Percentiles rank a stretch among this genome's conserved stretches.
Conservation (phyloP, 371 early-diverging fungal species). For the Apophysomyces trapeziformis region DNA sequence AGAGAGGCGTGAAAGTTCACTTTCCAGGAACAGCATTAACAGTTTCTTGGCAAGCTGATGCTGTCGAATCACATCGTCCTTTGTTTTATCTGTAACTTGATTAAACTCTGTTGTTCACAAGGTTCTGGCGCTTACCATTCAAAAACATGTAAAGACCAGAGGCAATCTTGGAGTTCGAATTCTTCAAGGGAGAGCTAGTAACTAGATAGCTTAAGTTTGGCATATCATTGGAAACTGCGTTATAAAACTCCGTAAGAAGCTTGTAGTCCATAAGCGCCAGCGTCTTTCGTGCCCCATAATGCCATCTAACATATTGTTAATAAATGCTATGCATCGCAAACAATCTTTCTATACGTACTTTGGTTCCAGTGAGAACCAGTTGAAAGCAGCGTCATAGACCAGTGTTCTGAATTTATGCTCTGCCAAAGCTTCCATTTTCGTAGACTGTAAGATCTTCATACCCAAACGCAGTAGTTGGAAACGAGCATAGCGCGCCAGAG, state of each 20-base stretch:
- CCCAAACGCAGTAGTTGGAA: conserved; percentile 82
- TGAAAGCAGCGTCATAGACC: conserved; percentile 68
- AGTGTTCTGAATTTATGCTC: conserved; percentile 67
- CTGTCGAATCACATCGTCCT: conserved; percentile 40
- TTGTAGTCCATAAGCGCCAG: conserved; percentile 67
- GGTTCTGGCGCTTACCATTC: conserved; percentile 26
- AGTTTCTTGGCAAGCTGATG: conserved; percentile 49
- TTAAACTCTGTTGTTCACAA: background rate
- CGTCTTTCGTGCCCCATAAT: conserved; percentile 72
- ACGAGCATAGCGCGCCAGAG: conserved; percentile 77
- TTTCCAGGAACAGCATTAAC: conserved; percentile 82
- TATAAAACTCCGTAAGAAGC: conserved; percentile 70
- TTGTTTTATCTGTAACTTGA: conserved; percentile 36
- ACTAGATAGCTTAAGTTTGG: conserved; percentile 57
- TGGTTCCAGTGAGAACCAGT: conserved; percentile 77
- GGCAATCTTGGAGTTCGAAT: conserved; percentile 40
- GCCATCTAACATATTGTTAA: conserved; percentile 47
- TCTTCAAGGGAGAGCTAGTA: conserved; percentile 50
- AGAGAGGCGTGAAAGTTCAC: conserved; percentile 80
- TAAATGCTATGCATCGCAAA: background rate
- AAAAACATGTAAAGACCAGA: conserved; percentile 54
- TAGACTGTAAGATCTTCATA: conserved; percentile 72
- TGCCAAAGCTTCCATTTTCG: conserved; percentile 69
- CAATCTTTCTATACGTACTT: conserved; percentile 45
- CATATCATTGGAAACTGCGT: conserved; percentile 67